Base-by-base conservation (phyloP, 805 yeast genomes). In the Sugiyamaella chiloensis region DNA sequence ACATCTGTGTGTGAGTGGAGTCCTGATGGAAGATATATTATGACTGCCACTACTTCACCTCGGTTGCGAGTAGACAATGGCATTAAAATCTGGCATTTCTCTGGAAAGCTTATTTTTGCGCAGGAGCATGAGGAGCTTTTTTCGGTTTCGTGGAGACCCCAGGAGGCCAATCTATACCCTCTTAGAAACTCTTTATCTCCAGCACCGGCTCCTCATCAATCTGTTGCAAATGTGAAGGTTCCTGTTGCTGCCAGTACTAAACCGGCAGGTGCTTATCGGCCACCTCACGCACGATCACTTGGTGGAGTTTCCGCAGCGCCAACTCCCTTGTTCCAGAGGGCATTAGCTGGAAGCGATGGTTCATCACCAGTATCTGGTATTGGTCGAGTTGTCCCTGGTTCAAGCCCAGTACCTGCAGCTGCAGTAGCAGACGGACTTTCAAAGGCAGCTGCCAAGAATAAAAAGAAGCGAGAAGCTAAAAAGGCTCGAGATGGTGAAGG, bases 1-100 rank as follows among this genome's bases (percentile, higher is more conserved):
- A 89, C 98, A 12, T 84, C 95, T n/a, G 95, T 85, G 39, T 91
- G 96, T 66, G 87, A 87, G 65, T 93, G 99, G 99, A 83, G 95
- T 2, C 99, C 99, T 7, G 95, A 93, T 68, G 98, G 99, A 31
- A 81, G 93, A 61, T 89, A 76, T 62, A 81, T 93, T 49, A 71
- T 93, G 66, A 91, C 98, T 12, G 98, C 99, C 16, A 95, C 98
- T 4, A 93, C 98, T 0, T 81, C 96, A 17, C 99, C 99, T 54
- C 79, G 99, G 60, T 78, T 93, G 59, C 81, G 99, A 62, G 99
- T 93, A 35, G 99, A 95, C 69, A 93, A 93, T 65, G 91, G 97
- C 51, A 82, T 85, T 58, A 87, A 87, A 67, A 75, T 93, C 59
- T 93, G 98, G 96, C 95, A 93, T 66, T 88, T 82, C 47, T 74